Evolutionary conservation across 176 grass and related monocot genomes (phyloP).

Genomic region (Canna indica): DNA sequence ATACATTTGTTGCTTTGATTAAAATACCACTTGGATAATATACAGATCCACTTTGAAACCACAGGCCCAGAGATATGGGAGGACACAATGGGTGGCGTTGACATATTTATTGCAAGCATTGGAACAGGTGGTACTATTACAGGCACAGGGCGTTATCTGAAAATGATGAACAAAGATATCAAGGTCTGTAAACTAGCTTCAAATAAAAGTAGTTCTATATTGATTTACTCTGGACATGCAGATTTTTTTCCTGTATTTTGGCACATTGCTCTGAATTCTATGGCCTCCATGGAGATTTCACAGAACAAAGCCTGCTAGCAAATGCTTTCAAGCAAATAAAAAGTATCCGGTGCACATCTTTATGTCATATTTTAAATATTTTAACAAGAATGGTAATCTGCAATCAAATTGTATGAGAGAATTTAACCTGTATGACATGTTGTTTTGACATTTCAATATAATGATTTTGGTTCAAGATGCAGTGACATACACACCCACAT

Average conservation of each 20-base stretch:
- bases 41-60: slow-evolving; percentile 98
- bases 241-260: background rate
- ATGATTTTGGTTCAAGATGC: background rate
- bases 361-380: background rate
- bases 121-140: slow-evolving; percentile 88
- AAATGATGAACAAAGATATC: slow-evolving; percentile 78
- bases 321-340: background rate
- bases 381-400: background rate
- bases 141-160: slow-evolving; percentile 71
- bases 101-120: slow-evolving; percentile 92
- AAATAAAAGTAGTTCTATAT: background rate
- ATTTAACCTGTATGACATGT: background rate
- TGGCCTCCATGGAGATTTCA: background rate
- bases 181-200: slow-evolving; percentile 36
- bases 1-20: slow-evolving; percentile 18
- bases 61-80: slow-evolving; percentile 99
- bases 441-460: background rate
- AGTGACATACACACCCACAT: too few species aligned
- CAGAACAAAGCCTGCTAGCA: background rate
- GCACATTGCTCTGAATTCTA: background rate
- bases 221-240: background rate
- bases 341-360: background rate
- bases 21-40: slow-evolving; percentile 58
- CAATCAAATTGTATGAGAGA: background rate
- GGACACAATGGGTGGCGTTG: slow-evolving; percentile 75